Conservation (phyloP, 495 filamentous ascomycete genomes). For the Aspergillus diversus region DNA sequence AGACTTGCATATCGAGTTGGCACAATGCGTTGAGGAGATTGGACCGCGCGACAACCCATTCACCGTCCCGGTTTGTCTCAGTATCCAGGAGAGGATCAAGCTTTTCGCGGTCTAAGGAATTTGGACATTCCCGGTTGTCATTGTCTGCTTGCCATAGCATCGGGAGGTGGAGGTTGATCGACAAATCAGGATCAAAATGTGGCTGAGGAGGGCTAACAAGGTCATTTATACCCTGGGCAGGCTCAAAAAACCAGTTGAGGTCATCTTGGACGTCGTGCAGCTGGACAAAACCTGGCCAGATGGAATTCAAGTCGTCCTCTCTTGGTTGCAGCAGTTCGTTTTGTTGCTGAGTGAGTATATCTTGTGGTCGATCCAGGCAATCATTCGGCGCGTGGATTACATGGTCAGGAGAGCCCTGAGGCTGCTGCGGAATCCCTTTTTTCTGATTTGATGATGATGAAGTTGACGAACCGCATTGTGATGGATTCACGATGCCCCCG, state of each 20-base stretch:
- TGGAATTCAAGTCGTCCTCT: not conserved
- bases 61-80: not conserved
- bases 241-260: not conserved
- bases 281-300: not conserved
- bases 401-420: too few relatives aligned
- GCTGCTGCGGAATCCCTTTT: too few relatives aligned
- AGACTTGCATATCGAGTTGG: not conserved
- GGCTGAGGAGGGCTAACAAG: not conserved
- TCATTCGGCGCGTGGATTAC: not conserved
- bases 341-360: not conserved
- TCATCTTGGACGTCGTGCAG: not conserved
- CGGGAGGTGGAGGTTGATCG: not conserved
- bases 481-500: not conserved
- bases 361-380: not conserved
- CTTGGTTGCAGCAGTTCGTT: not conserved
- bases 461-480: not conserved
- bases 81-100: not conserved
- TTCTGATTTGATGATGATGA: too few relatives aligned
- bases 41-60: not conserved
- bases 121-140: not conserved
- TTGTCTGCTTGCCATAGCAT: not conserved
- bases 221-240: not conserved
- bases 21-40: not conserved
- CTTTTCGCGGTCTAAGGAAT: not conserved
- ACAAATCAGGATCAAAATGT: not conserved